Evolutionary conservation across 1,139 yeast species (phyloP).

Genomic region (Debaryomycetaceae sp.): DNA sequence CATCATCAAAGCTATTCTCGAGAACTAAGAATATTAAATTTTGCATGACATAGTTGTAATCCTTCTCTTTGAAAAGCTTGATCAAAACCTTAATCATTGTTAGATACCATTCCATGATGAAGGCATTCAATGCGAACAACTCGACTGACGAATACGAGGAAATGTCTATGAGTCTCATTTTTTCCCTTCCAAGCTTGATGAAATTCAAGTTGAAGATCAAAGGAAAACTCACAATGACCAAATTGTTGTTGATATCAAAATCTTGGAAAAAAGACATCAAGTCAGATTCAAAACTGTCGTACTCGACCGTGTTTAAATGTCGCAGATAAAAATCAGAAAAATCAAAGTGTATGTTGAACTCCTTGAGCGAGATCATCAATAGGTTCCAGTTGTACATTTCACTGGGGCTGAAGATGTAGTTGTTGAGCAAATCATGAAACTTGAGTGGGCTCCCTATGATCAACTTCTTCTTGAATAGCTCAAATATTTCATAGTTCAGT

Average conservation of each 20-base stretch:
- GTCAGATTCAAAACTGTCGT: slow-evolving; percentile 6
- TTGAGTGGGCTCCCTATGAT: slow-evolving; percentile 43
- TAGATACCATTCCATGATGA: slow-evolving; percentile 40
- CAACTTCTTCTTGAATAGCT: slow-evolving; percentile 41
- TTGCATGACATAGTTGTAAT: slow-evolving; percentile 28
- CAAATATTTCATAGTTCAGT: slow-evolving; percentile 18
- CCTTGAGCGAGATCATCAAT: slow-evolving; percentile 37
- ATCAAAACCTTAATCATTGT: slow-evolving; percentile 32
- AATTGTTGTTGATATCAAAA: slow-evolving; percentile 36
- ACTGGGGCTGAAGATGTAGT: slow-evolving; percentile 38
- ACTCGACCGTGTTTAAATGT: slow-evolving; percentile 1
- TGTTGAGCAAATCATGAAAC: slow-evolving; percentile 41
- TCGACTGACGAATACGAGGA: slow-evolving; percentile 13
- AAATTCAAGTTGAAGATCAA: slow-evolving; percentile 34
- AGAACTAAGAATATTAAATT: slow-evolving; percentile 23
- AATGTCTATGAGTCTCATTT: slow-evolving; percentile 15
- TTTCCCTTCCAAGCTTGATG: slow-evolving; percentile 11
- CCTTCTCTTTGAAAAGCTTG: slow-evolving; percentile 17
- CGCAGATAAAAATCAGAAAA: slow-evolving; percentile 9
- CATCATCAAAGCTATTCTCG: slow-evolving; percentile 16
- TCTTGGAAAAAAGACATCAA: slow-evolving; percentile 20
- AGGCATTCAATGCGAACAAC: slow-evolving; percentile 14
- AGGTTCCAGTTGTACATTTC: slow-evolving; percentile 39
- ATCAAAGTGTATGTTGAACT: slow-evolving; percentile 23
- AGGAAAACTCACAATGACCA: slow-evolving; percentile 45